Conservation (phyloP, 805 yeast species). For the Cyberlindnera veronae region DNA sequence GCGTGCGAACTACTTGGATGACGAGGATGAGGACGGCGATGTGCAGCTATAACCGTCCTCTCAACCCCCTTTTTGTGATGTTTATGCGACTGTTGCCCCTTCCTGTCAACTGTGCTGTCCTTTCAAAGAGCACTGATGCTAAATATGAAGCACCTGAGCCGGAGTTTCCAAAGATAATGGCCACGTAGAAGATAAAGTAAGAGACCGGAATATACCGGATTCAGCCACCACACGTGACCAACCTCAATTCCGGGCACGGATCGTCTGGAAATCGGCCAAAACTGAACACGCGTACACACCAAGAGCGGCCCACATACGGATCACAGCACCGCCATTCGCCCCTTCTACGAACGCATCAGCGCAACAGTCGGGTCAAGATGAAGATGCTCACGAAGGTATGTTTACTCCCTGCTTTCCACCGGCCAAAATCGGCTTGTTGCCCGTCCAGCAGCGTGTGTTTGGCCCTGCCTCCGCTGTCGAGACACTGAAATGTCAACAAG, state of each 20-base stretch:
- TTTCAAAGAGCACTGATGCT: no score
- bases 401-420: constrained; percentile 8
- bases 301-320: background rate
- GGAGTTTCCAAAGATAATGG: no score
- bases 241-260: no score
- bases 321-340: background rate
- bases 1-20: constrained; percentile 43
- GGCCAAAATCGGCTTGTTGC: background rate
- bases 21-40: constrained; percentile 34
- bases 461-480: constrained; percentile 1
- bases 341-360: background rate
- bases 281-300: constrained; percentile 17
- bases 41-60: constrained; percentile 13
- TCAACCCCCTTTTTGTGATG: background rate
- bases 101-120: no score
- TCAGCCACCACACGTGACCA: no score
- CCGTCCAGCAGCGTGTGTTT: background rate
- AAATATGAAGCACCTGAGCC: no score
- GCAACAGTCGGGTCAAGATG: constrained; percentile 44
- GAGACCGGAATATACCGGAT: no score
- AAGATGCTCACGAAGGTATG: constrained; percentile 77
- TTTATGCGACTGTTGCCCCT: no score
- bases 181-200: no score
- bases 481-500: constrained; percentile 1
- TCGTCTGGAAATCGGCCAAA: no score